These are phyloP conservation scores for Tremella yokohamensis DNA, from an alignment of 768 basidiomycete genomes.

Conservation along the genomic window DNA sequence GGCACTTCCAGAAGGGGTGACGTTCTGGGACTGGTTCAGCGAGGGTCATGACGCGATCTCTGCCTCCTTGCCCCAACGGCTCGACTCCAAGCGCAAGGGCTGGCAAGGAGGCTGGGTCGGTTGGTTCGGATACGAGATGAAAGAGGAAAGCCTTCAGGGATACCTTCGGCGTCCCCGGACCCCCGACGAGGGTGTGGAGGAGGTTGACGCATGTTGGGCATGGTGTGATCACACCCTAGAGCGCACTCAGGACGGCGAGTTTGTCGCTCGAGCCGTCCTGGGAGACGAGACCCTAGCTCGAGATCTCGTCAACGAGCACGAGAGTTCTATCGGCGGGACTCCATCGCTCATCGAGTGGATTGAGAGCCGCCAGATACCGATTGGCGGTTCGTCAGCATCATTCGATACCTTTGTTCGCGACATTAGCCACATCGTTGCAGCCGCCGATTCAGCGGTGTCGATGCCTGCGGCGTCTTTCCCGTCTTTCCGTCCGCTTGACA, in stretches of 20 bases:
- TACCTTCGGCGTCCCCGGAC: constrained; percentile 21
- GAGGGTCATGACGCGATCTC: constrained; percentile 17
- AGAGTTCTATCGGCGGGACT: too few relatives aligned
- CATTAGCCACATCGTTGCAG: not conserved
- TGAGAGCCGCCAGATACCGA: constrained; percentile 9
- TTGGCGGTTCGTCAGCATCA: constrained; percentile 15
- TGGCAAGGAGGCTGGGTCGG: constrained; percentile 51
- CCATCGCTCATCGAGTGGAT: constrained; percentile 35
- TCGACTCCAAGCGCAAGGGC: constrained; percentile 7
- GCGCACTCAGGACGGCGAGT: constrained; percentile 33
- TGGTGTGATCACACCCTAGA: constrained; percentile 41
- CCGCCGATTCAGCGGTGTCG: not conserved
- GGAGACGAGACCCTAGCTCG: not conserved
- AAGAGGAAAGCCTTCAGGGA: constrained; percentile 47
- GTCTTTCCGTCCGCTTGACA: constrained; percentile 27
- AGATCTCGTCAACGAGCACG: not conserved
- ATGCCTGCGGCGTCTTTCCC: constrained; percentile 25
- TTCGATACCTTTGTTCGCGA: constrained; percentile 15
- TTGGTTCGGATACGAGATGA: constrained; percentile 52
- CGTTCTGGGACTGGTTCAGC: constrained; percentile 49
- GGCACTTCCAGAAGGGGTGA: constrained; percentile 11
- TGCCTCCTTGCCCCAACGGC: not conserved
- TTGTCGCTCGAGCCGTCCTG: constrained; percentile 39
- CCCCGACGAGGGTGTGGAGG: constrained; percentile 1
- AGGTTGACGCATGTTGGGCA: constrained; percentile 47